Evolutionary conservation across 345 rosid species (phyloP), one percentile per base, ranked within the genome.

Genomic region (Luvunga scandens): DNA sequence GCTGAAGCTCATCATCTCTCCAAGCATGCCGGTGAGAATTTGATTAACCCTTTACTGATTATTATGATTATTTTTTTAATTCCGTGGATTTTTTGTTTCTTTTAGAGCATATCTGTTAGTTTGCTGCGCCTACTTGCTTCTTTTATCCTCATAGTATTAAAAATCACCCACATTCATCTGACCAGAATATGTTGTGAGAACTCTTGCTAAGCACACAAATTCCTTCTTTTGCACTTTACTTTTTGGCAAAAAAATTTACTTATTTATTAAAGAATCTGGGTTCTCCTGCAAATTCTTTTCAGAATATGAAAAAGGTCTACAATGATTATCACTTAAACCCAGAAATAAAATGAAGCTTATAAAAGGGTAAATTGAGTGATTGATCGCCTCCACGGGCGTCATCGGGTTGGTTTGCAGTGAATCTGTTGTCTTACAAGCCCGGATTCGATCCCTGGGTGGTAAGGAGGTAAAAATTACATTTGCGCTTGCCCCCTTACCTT

Each of bases 1-100:
- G 98, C 99, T 70, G 99, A 96, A 88, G 89, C 90, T 22, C 99
- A 96, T 80, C 97, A 96, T 89, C 96, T 96, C 76, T 96, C 98
- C 38, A 96, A 91, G 84, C 99, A 96, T 84, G 99, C 99, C 69
- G 97, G 99, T 96, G 81, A 82, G 76, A 21, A 34, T 36, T 63
- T 63, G 27, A 66, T n/a, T 42, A 56, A 56, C n/a, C 66, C n/a
- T 39, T 60, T 30, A 24, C 50, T 22, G 19, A 36, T 45, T 45
- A 13, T 45, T 4, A 45, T 45, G 12, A 30, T 24, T n/a, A n/a
- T n/a, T n/a, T n/a, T 66, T 69, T 57, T 42, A 50, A 14, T 38
- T 27, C 18, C 3, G 50, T 45, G 50, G 14, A n/a, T n/a, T n/a
- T n/a, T n/a, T n/a, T 34, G 12, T 66, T 57, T 61, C 3, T 1